Evolutionary conservation across 2,329 filamentous ascomycete genomes (phyloP).

Genomic region (Calonectria leucothoes): DNA sequence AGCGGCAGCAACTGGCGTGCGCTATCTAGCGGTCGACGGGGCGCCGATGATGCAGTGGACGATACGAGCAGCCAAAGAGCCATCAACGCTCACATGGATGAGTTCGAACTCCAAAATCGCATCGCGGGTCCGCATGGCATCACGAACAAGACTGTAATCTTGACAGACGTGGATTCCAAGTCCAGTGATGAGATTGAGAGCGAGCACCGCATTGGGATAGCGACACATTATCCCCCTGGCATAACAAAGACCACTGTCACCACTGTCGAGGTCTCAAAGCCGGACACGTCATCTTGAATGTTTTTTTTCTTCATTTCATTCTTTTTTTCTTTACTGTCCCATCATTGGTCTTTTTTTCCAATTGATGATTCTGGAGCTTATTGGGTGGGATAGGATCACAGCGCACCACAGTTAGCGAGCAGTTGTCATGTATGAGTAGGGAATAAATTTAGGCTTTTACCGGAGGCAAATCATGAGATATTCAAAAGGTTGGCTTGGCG

Average conservation of each 20-base stretch:
- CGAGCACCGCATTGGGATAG: constrained; percentile 18
- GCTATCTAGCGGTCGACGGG: constrained; percentile 34
- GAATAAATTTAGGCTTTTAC: background rate
- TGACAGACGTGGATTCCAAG: constrained; percentile 36
- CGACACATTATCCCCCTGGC: constrained; percentile 17
- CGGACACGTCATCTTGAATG: background rate
- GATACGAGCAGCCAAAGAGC: constrained; percentile 45
- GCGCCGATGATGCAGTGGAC: constrained; percentile 23
- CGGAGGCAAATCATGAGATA: background rate
- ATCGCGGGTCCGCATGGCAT: constrained; percentile 22
- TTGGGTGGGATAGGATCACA: background rate
- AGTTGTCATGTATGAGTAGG: background rate
- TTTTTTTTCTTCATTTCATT: background rate
- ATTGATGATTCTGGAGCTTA: background rate
- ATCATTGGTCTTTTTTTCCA: background rate
- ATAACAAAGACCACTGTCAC: constrained; percentile 46
- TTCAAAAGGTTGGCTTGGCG: background rate
- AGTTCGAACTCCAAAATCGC: constrained; percentile 43
- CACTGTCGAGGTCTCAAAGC: constrained; percentile 36
- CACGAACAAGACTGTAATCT: constrained; percentile 31
- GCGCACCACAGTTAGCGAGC: background rate
- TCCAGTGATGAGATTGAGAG: constrained; percentile 43
- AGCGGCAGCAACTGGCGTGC: constrained; percentile 40
- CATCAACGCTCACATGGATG: constrained; percentile 37
- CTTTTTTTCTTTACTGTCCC: background rate